Percentiles rank a stretch among this genome's conserved stretches.
Conservation (phyloP, 345 rosid genomes). For the Eucalyptus pumila region DNA sequence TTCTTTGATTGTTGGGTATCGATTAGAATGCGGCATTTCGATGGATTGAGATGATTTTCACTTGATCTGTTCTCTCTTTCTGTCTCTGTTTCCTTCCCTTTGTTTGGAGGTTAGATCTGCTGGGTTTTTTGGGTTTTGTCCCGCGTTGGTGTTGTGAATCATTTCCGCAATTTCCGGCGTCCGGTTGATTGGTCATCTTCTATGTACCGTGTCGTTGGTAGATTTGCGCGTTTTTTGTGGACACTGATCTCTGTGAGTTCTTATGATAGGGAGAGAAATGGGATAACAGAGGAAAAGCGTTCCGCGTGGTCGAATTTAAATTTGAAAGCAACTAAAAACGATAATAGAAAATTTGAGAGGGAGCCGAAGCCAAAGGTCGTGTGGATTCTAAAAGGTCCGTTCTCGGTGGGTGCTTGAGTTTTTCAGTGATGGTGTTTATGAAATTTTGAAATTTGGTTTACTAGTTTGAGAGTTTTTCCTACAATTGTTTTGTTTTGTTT, state of each 20-base stretch:
- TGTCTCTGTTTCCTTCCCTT: not conserved
- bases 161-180: not conserved
- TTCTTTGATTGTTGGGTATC: not conserved
- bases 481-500: not conserved
- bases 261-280: not conserved
- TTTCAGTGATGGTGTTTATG: not conserved
- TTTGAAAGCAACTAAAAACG: not conserved
- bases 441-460: not conserved
- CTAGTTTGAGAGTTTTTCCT: not conserved
- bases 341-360: not conserved
- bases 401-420: not conserved
- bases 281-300: not conserved
- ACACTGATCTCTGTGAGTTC: not conserved
- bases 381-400: not conserved
- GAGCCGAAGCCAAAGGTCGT: not conserved
- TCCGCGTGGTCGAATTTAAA: not conserved
- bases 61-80: not conserved
- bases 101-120: not conserved
- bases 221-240: not conserved
- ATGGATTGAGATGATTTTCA: not conserved
- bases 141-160: not conserved
- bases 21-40: not conserved
- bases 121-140: not conserved
- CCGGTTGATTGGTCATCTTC: not conserved
- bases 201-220: not conserved